phyloP scores from a whole-genome alignment of 345 rosid species.

The Aquilaria malaccensis region DNA sequence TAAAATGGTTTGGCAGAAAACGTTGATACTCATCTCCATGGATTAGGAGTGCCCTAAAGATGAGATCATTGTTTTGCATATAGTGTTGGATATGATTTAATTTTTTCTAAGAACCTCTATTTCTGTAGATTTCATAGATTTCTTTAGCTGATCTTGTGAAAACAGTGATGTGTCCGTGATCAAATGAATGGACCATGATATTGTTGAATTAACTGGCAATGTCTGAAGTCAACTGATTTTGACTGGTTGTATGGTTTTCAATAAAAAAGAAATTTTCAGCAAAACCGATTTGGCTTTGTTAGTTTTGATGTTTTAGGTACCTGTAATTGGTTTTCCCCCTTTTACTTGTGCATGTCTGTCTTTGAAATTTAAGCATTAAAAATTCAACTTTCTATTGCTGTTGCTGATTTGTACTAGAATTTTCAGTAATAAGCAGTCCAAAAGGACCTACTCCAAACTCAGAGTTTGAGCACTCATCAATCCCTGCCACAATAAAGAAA shows the following conservation, averaged over 20 bases:
- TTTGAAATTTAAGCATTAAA: not conserved
- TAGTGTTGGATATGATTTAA: not conserved
- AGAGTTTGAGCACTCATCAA: slow-evolving; percentile 89
- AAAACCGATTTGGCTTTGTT: not conserved
- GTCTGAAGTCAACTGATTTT: slow-evolving; percentile 8
- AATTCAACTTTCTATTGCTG: not conserved
- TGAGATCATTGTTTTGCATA: not conserved
- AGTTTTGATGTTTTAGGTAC: not conserved
- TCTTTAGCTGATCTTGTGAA: not conserved
- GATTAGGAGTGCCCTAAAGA: too few species aligned
- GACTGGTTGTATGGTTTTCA: not conserved
- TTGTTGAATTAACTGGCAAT: not conserved
- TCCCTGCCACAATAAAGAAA: slow-evolving; percentile 94
- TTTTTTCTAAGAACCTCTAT: not conserved
- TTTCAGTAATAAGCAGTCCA: slow-evolving; percentile 56
- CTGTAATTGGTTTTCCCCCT: not conserved
- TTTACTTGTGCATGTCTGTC: too few species aligned
- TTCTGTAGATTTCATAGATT: too few species aligned
- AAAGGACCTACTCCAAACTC: slow-evolving; percentile 68
- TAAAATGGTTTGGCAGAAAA: not conserved
- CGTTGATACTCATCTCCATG: not conserved
- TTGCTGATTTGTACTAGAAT: not conserved
- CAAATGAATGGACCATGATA: not conserved
- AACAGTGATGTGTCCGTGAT: not conserved
- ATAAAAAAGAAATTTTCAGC: too few species aligned